Evolutionary conservation across 2,329 filamentous ascomycete genomes (phyloP).

Genomic region (Intubia oerlemansii): DNA sequence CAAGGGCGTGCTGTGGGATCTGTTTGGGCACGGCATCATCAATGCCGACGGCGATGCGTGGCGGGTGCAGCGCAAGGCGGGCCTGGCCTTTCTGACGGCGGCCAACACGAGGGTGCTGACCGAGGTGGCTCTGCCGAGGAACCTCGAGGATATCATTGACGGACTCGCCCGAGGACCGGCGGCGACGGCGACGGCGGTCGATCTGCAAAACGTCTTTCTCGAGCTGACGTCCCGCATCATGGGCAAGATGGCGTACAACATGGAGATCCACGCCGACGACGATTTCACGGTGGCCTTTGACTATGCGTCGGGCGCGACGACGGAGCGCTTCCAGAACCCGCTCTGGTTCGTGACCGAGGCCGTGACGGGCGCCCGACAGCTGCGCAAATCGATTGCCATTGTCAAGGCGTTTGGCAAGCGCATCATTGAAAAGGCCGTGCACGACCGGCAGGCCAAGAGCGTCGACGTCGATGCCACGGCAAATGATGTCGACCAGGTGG

Average conservation of each 20-base stretch:
- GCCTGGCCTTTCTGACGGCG: constrained; percentile 33
- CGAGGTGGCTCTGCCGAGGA: constrained; percentile 31
- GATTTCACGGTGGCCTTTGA: constrained; percentile 40
- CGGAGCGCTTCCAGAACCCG: constrained; percentile 43
- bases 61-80: constrained; percentile 40
- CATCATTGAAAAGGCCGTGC: constrained; percentile 33
- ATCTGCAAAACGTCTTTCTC: constrained; percentile 38
- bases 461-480: neutral
- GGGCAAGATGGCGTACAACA: constrained; percentile 48
- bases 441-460: constrained; percentile 12
- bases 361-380: constrained; percentile 20
- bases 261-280: constrained; percentile 42
- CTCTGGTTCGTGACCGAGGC: constrained; percentile 37
- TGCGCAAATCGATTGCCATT: constrained; percentile 19
- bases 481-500: constrained; percentile 12
- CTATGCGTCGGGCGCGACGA: constrained; percentile 35
- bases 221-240: constrained; percentile 44
- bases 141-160: constrained; percentile 22
- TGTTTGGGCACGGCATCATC: constrained; percentile 46
- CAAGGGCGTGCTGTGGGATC: constrained; percentile 34
- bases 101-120: constrained; percentile 35
- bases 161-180: constrained; percentile 13
- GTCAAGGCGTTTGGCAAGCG: constrained; percentile 32
- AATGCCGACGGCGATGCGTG: constrained; percentile 43
- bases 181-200: constrained; percentile 15